Base-by-base conservation (phyloP, 139 green algal species). In the Pseudopediastrum boryanum region DNA sequence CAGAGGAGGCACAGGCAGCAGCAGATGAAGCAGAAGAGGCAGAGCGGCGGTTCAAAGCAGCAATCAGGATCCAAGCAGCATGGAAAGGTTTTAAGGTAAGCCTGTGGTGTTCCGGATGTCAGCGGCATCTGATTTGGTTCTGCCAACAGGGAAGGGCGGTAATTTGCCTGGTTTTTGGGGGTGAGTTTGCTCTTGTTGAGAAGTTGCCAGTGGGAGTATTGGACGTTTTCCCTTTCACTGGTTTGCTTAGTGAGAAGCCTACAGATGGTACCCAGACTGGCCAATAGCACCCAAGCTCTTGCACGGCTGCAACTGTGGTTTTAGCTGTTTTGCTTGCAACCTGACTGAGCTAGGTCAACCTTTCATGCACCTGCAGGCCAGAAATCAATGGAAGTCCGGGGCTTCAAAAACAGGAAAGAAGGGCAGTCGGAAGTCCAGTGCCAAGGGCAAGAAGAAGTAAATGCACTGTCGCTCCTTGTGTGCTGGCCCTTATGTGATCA, bases 11-110 rank as follows among this genome's bases (percentile, higher is more conserved):
- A 6, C 78, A 84, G 46, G 62, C 71, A n/a, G 52, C 56, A 35
- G 66, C 71, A 63, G 71, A 43, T 27, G 69, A 66, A 35, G 65
- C 65, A 9, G 72, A 52, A 19, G 21, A 52, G 27, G 31, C 52
- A 41, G 54, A 50, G 29, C 70, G 63, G 35, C 69, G 43, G 31
- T 41, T 74, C 33, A 38, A 6, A 2, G 72, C 80, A 21, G 74
- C 71, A 9, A 33, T 77, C 36, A 62, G 21, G 23, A 80, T 83
- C 33, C 76, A 86, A 71, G 82, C 77, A 64, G 63, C 67, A 1
- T 86, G 82, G 82, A 59, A 77, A 3, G 82, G 82, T 29, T 75
- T 58, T 38, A 81, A 81, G 75, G 75, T 81, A 48, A 25, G 58
- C 39, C 19, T 48, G 38, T 8, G 21, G 21, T 38, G 52, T 58